Evolutionary conservation across 2,329 filamentous ascomycete species (phyloP).

Genomic region (Paecilomyces variotii): DNA sequence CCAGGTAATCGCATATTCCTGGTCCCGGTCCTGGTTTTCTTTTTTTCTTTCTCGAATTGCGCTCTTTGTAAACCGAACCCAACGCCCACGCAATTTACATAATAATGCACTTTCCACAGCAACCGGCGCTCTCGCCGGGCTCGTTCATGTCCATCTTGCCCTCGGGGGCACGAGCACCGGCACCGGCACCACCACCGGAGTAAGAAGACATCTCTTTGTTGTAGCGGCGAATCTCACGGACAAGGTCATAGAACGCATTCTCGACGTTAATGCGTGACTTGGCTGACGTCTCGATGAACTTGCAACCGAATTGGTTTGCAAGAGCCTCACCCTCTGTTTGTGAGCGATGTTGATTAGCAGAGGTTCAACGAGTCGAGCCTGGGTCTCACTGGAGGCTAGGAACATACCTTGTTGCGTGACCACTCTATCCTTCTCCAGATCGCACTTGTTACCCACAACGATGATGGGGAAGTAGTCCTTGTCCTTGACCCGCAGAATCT

Average conservation of each 20-base stretch:
- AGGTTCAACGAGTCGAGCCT: neutral
- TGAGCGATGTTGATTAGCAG: neutral
- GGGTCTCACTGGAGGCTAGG: neutral
- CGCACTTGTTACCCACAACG: conserved; percentile 98
- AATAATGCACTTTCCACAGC: conserved; percentile 78
- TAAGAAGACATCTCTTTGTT: conserved; percentile 97
- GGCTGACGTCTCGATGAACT: conserved; percentile 97
- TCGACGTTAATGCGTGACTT: conserved; percentile 98
- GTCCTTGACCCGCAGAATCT: conserved; percentile 97
- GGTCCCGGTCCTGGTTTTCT: conserved; percentile 10
- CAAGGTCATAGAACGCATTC: conserved; percentile 96
- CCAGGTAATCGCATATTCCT: conserved; percentile 6
- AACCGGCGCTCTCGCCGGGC: conserved; percentile 50
- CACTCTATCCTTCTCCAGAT: conserved; percentile 86
- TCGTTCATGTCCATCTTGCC: conserved; percentile 68
- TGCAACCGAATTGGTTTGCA: conserved; percentile 83
- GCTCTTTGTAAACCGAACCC: conserved; percentile 10
- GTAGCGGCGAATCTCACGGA: conserved; percentile 94
- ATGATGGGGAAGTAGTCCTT: conserved; percentile 99
- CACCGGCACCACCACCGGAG: conserved; percentile 58
- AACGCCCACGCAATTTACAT: conserved; percentile 54
- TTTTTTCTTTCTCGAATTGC: conserved; percentile 14
- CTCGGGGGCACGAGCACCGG: conserved; percentile 52
- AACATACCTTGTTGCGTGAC: conserved; percentile 82
- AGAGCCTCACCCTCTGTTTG: conserved; percentile 75